Base-by-base conservation (phyloP, 768 basidiomycete species). In the Myochromella boudieri region DNA sequence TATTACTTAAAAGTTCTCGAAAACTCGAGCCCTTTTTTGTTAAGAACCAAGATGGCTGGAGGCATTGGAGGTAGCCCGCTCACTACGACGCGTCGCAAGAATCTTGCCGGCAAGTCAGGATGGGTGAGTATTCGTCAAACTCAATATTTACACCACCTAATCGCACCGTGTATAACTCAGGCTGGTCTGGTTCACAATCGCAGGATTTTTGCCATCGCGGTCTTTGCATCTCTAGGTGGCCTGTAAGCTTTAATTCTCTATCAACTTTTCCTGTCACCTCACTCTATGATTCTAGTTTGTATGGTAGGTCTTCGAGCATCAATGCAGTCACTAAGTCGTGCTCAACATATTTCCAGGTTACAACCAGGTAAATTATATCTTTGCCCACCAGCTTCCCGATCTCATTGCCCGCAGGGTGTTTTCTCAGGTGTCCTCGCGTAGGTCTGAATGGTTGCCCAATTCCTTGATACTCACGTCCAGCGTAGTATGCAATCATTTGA, bases 211-310 rank as follows among this genome's bases (percentile, higher is more conserved):
- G 69, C 75, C 21, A 81, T 88, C 42, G 81, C 88, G 11, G 76
- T 87, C 15, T 91, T 90, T 57, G 88, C 87, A 2, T 88, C 86
- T 11, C 70, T 90, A 17, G 89, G 89, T 60, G 87, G 87, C 57
- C 64, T 91, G 75, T 83, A 68, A 57, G 84, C 72, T 6, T 26
- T 44, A 21, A 15, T 26, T 28, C 15, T 10, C 17, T 34, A 5
- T 10, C 15, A 6, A 37, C 3, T 18, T 20, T 14, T n/a, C 29
- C 51, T 38, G 37, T 26, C 38, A 31, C 17, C 26, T 41, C 18
- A 44, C 22, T 11, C 12, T 37, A 1, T 9, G n/a, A 25, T 31
- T 31, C 9, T 64, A 88, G 82, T 39, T 69, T 85, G 18, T 85
- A 85, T 70, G 82, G 82, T 81, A 12, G 37, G 68, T 64, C n/a